Conservation (phyloP, 202 grass and related monocot genomes). For the Carex arenaria region DNA sequence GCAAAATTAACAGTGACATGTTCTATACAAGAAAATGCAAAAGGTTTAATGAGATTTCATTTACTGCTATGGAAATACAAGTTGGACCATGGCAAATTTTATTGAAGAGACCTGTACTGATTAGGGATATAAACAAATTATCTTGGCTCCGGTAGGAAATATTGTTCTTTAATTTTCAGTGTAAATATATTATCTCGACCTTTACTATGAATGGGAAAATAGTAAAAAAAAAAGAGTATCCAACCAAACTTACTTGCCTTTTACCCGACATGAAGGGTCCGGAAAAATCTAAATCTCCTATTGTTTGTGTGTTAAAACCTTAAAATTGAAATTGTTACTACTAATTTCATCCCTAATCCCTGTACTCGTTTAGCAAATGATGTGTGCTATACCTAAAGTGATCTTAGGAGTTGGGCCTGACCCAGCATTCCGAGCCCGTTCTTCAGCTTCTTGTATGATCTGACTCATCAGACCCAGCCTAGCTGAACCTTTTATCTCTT, state of each 20-base stretch:
- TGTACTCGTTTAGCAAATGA: neutral
- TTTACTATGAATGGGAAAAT: neutral
- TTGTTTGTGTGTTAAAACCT: neutral
- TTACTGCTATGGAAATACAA: neutral
- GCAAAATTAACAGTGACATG: constrained; percentile 89
- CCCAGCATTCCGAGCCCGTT: constrained; percentile 53
- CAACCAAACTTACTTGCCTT: neutral
- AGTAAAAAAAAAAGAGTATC: neutral
- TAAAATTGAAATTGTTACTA: neutral
- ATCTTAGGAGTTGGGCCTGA: constrained; percentile 62
- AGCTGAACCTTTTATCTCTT: constrained; percentile 53
- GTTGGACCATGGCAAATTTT: neutral
- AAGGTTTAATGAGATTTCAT: constrained; percentile 6
- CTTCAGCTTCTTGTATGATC: constrained; percentile 69
- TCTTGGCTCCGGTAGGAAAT: neutral
- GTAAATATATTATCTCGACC: no score
- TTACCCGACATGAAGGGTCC: neutral
- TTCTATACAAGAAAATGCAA: constrained; percentile 38
- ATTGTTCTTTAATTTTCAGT: neutral
- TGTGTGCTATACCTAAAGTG: constrained; percentile 42
- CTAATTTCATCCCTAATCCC: neutral
- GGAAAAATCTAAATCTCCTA: neutral
- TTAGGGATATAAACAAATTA: neutral
- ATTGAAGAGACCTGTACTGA: neutral
- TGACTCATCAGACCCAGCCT: constrained; percentile 64